phyloP scores from a whole-genome alignment of 805 yeast species.

The Kodamaea laetipori region DNA sequence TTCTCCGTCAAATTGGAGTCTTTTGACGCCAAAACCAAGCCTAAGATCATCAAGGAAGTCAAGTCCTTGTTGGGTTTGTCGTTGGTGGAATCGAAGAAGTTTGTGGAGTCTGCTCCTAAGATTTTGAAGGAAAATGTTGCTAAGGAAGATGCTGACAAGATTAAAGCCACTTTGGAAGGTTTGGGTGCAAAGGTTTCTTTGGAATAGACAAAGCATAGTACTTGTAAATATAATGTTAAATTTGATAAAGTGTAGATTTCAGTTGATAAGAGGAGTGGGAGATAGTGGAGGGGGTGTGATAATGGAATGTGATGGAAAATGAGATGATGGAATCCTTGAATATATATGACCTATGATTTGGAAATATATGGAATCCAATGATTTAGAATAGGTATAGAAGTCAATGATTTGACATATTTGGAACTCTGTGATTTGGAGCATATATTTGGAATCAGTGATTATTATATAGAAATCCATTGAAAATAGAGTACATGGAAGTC shows the following conservation, averaged over 20 bases:
- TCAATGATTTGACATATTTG: too few relatives aligned
- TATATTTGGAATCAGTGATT: too few relatives aligned
- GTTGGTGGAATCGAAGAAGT: constrained; percentile 94
- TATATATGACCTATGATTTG: too few relatives aligned
- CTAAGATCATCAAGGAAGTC: constrained; percentile 97
- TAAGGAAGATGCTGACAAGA: constrained; percentile 97
- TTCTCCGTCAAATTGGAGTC: constrained; percentile 90
- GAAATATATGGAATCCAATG: too few relatives aligned
- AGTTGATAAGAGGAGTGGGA: too few relatives aligned
- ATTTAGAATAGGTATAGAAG: too few relatives aligned
- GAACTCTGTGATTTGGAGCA: too few relatives aligned
- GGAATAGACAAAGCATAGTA: constrained; percentile 53
- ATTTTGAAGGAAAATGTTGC: constrained; percentile 91
- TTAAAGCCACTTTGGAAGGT: constrained; percentile 88
- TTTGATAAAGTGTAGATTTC: background rate
- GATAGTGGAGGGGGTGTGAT: too few relatives aligned
- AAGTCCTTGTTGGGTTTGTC: constrained; percentile 88
- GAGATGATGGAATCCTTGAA: too few relatives aligned
- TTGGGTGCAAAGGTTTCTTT: constrained; percentile 91
- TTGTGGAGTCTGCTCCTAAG: constrained; percentile 98
- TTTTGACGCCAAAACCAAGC: constrained; percentile 92
- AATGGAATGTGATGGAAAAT: too few relatives aligned
- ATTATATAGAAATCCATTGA: too few relatives aligned
- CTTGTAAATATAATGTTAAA: constrained; percentile 10
- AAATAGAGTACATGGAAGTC: too few relatives aligned